Conservation (phyloP, 176 grass and related monocot genomes). For the Rhynchospora breviuscula region DNA sequence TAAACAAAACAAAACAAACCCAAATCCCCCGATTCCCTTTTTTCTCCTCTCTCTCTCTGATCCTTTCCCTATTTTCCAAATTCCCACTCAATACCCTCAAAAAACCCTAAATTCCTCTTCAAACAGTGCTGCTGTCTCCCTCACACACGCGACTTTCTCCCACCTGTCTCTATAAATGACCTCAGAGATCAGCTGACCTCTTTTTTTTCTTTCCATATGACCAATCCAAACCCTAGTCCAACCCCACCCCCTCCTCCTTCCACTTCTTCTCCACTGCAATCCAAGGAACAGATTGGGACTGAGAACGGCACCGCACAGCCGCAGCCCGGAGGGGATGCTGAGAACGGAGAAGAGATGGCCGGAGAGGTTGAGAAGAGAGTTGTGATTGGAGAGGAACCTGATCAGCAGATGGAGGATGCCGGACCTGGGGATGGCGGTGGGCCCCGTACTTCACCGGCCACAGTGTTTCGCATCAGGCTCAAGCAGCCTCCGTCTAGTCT, state of each 20-base stretch:
- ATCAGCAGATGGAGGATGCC: constrained; percentile 32
- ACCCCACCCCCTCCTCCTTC: constrained; percentile 21
- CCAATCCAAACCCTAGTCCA: constrained; percentile 68
- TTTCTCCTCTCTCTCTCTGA: constrained; percentile 24
- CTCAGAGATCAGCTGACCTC: constrained; percentile 29
- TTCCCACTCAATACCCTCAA: constrained; percentile 8
- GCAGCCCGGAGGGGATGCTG: constrained; percentile 18
- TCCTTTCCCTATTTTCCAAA: constrained; percentile 18
- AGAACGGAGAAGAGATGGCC: constrained; percentile 26
- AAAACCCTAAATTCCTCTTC: neutral
- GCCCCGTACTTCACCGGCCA: constrained; percentile 45
- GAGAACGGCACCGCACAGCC: constrained; percentile 26
- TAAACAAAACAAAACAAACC: constrained; percentile 32
- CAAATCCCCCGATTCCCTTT: neutral
- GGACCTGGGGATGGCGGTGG: constrained; percentile 20
- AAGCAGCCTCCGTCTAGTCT: constrained; percentile 74
- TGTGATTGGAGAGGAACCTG: constrained; percentile 23
- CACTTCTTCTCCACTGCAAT: constrained; percentile 14
- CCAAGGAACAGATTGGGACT: constrained; percentile 6
- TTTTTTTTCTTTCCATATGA: constrained; percentile 49
- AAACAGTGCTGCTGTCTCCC: constrained; percentile 31
- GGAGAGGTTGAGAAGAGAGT: constrained; percentile 24
- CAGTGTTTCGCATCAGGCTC: constrained; percentile 84
- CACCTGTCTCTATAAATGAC: constrained; percentile 39
- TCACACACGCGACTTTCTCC: constrained; percentile 24